phyloP scores from a whole-genome alignment of 2,329 filamentous ascomycete genomes.

The Sphaerulina vaccinii region DNA sequence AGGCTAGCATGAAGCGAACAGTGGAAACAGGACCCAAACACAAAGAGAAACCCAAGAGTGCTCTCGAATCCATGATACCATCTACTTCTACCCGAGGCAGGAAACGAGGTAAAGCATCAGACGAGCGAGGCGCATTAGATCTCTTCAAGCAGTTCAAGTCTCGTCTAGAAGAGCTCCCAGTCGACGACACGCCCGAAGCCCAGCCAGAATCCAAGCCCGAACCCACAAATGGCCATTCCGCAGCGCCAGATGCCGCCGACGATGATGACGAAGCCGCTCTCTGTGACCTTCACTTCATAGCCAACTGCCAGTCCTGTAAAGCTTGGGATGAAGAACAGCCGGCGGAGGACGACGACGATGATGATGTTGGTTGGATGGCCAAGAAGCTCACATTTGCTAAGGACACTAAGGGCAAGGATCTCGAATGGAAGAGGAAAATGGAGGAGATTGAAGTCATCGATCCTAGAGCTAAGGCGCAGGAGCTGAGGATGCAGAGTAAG shows the following conservation, averaged over 20 bases:
- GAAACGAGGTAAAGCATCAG: slow-evolving; percentile 59
- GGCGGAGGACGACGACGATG: slow-evolving; percentile 47
- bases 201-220: slow-evolving; percentile 2
- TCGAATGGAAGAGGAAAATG: slow-evolving; percentile 86
- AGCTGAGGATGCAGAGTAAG: slow-evolving; percentile 29
- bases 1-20: slow-evolving; percentile 75
- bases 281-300: slow-evolving; percentile 95
- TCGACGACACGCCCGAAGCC: slow-evolving; percentile 2
- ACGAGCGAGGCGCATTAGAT: slow-evolving; percentile 60
- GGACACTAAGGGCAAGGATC: slow-evolving; percentile 84
- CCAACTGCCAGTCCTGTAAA: slow-evolving; percentile 87
- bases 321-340: slow-evolving; percentile 72
- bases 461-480: slow-evolving; percentile 37
- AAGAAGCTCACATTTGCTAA: slow-evolving; percentile 84
- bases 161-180: slow-evolving; percentile 59
- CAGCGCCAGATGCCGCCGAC: slow-evolving; percentile 25
- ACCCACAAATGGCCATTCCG: slow-evolving; percentile 14
- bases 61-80: slow-evolving; percentile 72
- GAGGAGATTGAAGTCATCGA: slow-evolving; percentile 90
- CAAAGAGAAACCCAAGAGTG: slow-evolving; percentile 62
- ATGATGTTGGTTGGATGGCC: slow-evolving; percentile 73
- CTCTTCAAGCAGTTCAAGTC: slow-evolving; percentile 77
- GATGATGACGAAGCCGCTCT: slow-evolving; percentile 67
- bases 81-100: slow-evolving; percentile 67
- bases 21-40: slow-evolving; percentile 37